Conservation (phyloP, 176 grass and related monocot species). For the Zea mays region Zm-B73-REFERENCE-NAM-5.0 NC_050105.1:138199501-138200000, state of each 20-base stretch:
- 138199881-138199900: slow-evolving; percentile 23
- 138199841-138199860: slow-evolving; percentile 23
- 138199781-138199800: neutral
- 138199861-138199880: slow-evolving; percentile 6
- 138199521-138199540: neutral
- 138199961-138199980: slow-evolving; percentile 25
- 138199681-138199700: neutral
- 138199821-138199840: slow-evolving; percentile 9
- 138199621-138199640: neutral
- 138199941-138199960: slow-evolving; percentile 30
- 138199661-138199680: neutral
- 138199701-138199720: neutral
- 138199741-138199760: neutral
- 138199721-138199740: neutral
- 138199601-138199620: too few species aligned
- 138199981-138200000: slow-evolving; percentile 46
- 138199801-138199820: slow-evolving; percentile 12
- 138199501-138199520: neutral
- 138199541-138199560: neutral
- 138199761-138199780: neutral
- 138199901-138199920: slow-evolving; percentile 19
- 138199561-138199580: too few species aligned
- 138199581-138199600: too few species aligned
- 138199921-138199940: slow-evolving; percentile 36
- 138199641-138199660: neutral